Evolutionary conservation across 169 alveolate species (phyloP).

Genomic region (Plasmodium vinckei): DNA sequence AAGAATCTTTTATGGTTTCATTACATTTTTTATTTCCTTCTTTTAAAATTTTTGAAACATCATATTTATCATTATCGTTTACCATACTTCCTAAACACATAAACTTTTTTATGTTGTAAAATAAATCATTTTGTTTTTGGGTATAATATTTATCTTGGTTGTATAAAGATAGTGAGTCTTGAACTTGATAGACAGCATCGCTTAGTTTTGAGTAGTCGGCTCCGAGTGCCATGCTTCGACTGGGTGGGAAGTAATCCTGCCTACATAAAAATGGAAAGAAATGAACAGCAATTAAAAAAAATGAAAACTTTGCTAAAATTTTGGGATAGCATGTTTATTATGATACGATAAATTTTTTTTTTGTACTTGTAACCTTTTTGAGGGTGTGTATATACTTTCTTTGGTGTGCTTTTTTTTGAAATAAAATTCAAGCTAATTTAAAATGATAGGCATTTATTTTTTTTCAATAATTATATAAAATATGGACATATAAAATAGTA

Average conservation of each 20-base stretch:
- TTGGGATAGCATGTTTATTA: no score
- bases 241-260: no score
- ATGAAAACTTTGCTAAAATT: background rate
- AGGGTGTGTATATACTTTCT: no score
- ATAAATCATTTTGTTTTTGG: slow-evolving; percentile 68
- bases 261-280: background rate
- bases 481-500: no score
- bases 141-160: slow-evolving; percentile 44
- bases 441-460: no score
- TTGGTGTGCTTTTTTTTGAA: no score
- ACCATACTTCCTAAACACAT: slow-evolving; percentile 66
- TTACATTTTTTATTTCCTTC: slow-evolving; percentile 40
- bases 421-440: no score
- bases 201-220: slow-evolving; percentile 31
- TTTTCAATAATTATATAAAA: no score
- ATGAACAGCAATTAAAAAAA: background rate
- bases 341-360: no score
- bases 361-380: no score
- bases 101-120: slow-evolving; percentile 55
- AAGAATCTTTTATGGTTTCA: slow-evolving; percentile 28
- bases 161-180: slow-evolving; percentile 38
- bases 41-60: slow-evolving; percentile 9
- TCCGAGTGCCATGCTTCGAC: slow-evolving; percentile 3
- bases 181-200: slow-evolving; percentile 29
- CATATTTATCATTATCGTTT: slow-evolving; percentile 34